phyloP scores from a whole-genome alignment of 1,139 yeast genomes.

The Taphrina confusa region DNA sequence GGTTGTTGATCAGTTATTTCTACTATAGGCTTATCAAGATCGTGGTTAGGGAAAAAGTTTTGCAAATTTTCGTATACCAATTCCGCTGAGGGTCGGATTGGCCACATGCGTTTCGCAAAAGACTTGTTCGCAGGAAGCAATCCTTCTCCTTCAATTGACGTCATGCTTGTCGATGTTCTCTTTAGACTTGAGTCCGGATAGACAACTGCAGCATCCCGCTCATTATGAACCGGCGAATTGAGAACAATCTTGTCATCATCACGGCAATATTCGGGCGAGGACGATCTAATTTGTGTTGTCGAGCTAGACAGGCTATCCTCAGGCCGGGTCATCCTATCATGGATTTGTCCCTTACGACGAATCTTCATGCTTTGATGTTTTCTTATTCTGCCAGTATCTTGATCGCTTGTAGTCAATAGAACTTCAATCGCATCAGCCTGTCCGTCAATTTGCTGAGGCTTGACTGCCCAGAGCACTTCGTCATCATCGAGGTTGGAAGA shows the following conservation, averaged over 20 bases:
- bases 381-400: not conserved
- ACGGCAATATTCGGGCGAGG: constrained; percentile 23
- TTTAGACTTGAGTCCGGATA: no score
- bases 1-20: constrained; percentile 56
- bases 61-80: constrained; percentile 89
- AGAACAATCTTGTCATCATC: constrained; percentile 23
- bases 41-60: constrained; percentile 86
- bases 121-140: no score
- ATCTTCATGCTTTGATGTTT: constrained; percentile 19
- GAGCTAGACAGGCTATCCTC: not conserved
- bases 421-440: constrained; percentile 5
- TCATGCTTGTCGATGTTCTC: no score
- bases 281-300: not conserved
- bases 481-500: constrained; percentile 48
- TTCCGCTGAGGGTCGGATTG: constrained; percentile 91
- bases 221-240: constrained; percentile 7
- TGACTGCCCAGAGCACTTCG: constrained; percentile 66
- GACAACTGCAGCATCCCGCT: no score
- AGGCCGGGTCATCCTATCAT: not conserved
- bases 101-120: constrained; percentile 47
- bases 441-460: constrained; percentile 45
- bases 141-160: no score
- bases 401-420: no score
- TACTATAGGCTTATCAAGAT: constrained; percentile 86
- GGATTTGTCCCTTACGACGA: not conserved